A percentile compares a stretch with the other conserved stretches of the same genome.
phyloP scores from a whole-genome alignment of 257 asterid genomes.

The Penstemon eatonii region DNA sequence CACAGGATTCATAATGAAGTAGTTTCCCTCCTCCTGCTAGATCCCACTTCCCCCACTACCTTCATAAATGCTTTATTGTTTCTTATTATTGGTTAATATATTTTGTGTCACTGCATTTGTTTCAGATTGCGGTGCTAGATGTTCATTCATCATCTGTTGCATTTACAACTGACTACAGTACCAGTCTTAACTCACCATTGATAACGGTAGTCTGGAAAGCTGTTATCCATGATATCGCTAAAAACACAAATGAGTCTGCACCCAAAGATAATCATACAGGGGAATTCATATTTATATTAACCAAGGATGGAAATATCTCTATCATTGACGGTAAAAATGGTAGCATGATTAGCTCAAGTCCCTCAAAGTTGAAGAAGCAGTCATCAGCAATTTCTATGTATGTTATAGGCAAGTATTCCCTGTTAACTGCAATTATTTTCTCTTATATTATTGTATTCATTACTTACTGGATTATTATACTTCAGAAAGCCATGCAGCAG shows the following conservation, averaged over 20 bases:
- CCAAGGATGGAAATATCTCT: slow-evolving; percentile 59
- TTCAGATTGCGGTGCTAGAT: slow-evolving; percentile 84
- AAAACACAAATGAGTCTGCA: slow-evolving; percentile 44
- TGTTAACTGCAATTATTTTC: slow-evolving; percentile 21
- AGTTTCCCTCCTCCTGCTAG: slow-evolving; percentile 11
- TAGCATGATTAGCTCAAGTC: slow-evolving; percentile 51
- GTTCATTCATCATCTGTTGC: slow-evolving; percentile 57
- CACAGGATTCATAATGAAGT: slow-evolving; percentile 13
- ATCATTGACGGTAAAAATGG: slow-evolving; percentile 56
- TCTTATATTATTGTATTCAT: slow-evolving; percentile 24
- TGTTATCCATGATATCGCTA: slow-evolving; percentile 33
- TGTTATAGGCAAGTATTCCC: slow-evolving; percentile 71
- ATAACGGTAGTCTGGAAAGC: slow-evolving; percentile 50
- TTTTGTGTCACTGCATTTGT: slow-evolving; percentile 27
- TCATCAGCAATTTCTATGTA: slow-evolving; percentile 69
- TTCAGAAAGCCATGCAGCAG: slow-evolving; percentile 8
- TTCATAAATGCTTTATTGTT: slow-evolving; percentile 4
- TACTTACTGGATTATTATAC: slow-evolving; percentile 27
- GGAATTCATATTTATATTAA: slow-evolving; percentile 56
- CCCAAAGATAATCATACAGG: slow-evolving; percentile 38
- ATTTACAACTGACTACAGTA: slow-evolving; percentile 51
- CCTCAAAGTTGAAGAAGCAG: slow-evolving; percentile 56
- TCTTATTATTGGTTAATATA: not conserved
- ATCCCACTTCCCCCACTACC: slow-evolving; percentile 17
- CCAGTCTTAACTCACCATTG: slow-evolving; percentile 46